Evolutionary conservation across 2,329 filamentous ascomycete genomes (phyloP), one percentile per base, ranked within the genome.

Genomic region (Leptodontidium sp.): DNA sequence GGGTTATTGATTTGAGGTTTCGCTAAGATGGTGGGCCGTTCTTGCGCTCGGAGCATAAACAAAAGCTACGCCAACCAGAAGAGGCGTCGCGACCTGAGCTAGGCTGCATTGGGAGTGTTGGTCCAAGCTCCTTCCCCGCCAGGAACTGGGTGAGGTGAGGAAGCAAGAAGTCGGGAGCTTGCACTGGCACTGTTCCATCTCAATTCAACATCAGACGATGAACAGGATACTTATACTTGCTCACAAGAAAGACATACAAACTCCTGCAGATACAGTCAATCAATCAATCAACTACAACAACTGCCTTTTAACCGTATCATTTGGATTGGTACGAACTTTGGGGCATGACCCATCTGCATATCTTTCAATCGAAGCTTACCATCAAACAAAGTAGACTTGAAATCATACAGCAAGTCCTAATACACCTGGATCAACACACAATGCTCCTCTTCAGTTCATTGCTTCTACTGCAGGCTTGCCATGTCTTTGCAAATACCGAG

Each of bases 401-500:
- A 11, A 17, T 43, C 9, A 21, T 7, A 4, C 38, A 26, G 12
- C 15, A 26, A n/a, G 15, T 11, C 1, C 61, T 21, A 57, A 4
- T 43, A 38, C 29, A 38, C 45, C 61, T 43, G 24, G 45, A 50
- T 15, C n/a, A 43, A 12, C 2, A 66, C 53, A 63, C 15, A 2
- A 69, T 74, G 69, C 68, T 68, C 62, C 62, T 67, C 58, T 49
- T 66, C 38, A 24, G 73, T 52, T 40, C 72, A 73, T 32, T 74
- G 53, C 38, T 76, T 53, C 59, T 73, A 47, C 50, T 71, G 2
- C 69, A 74, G 9, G 45, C 66, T 32, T 63, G 43, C 7, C 57
- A 72, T 53, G 80, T 77, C 70, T 76, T 79, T 73, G 93, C 91
- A 79, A 98, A 99, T 79, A 91, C 92, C 66, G 96, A 98, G 79